phyloP scores from a whole-genome alignment of 1,139 yeast genomes.

The Nadsonia commutata region DNA sequence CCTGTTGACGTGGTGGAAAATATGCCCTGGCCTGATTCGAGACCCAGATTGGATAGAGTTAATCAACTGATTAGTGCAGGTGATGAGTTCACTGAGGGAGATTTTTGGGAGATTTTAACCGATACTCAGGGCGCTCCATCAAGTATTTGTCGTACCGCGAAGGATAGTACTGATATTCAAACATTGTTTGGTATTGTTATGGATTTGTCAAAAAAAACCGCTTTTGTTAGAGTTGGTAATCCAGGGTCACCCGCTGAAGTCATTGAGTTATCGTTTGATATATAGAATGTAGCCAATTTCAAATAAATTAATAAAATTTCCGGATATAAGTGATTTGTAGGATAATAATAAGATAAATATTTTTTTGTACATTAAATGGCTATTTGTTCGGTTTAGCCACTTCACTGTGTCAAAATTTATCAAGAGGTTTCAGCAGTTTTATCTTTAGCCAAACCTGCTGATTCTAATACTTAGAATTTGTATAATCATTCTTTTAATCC shows the following conservation, averaged over 20 bases:
- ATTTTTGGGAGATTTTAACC: constrained; percentile 10
- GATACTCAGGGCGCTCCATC: constrained; percentile 12
- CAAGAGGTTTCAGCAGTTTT: no score
- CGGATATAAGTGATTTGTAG: no score
- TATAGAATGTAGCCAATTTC: no score
- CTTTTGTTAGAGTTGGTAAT: constrained; percentile 11
- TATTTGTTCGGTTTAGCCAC: no score
- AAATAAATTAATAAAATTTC: no score
- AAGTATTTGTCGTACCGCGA: constrained; percentile 11
- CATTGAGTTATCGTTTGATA: no score
- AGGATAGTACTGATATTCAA: constrained; percentile 6
- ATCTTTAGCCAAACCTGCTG: no score
- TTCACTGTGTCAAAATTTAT: no score
- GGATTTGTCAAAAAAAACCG: constrained; percentile 10
- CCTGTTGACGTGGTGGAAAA: constrained; percentile 10
- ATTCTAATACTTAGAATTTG: no score
- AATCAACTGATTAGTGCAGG: constrained; percentile 8
- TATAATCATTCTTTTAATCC: no score
- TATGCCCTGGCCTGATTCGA: constrained; percentile 11
- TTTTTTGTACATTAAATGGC: not conserved
- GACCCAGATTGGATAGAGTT: constrained; percentile 10
- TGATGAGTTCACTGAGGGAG: constrained; percentile 6
- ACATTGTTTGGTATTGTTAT: constrained; percentile 14
- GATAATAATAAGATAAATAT: not conserved
- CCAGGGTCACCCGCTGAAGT: no score